Evolutionary conservation across 2,329 filamentous ascomycete genomes (phyloP).

Genomic region (Hypoxylon sp.): DNA sequence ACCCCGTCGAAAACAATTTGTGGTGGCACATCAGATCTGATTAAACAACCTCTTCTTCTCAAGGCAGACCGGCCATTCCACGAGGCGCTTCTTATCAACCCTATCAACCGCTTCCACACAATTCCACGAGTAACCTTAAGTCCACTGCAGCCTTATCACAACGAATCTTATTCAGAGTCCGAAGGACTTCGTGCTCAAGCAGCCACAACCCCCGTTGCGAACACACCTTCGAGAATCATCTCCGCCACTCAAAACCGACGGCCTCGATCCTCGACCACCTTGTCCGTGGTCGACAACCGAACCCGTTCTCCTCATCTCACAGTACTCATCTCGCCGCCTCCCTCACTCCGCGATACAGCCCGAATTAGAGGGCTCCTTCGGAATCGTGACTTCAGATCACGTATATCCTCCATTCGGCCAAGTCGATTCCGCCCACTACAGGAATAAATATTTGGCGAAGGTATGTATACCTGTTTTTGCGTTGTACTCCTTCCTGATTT

Average conservation of each 20-base stretch:
- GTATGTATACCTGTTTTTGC: conserved; percentile 17
- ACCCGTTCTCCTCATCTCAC: conserved; percentile 6
- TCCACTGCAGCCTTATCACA: conserved; percentile 22
- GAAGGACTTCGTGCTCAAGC: conserved; percentile 15
- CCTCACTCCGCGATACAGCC: not conserved
- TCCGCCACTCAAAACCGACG: conserved; percentile 1
- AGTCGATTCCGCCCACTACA: not conserved
- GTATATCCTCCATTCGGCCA: conserved; percentile 16
- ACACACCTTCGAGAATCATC: conserved; percentile 11
- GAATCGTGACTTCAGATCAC: conserved; percentile 14
- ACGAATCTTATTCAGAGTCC: conserved; percentile 20
- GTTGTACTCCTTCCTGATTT: not conserved
- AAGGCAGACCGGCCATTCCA: conserved; percentile 10
- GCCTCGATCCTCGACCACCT: conserved; percentile 14
- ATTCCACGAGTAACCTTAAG: conserved; percentile 15
- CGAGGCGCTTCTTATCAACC: conserved; percentile 19
- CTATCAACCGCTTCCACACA: conserved; percentile 6
- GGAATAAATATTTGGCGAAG: conserved; percentile 22
- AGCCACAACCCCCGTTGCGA: conserved; percentile 19
- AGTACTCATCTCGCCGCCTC: not conserved
- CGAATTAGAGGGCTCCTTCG: conserved; percentile 4
- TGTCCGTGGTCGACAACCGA: conserved; percentile 3
- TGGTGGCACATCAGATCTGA: conserved; percentile 32
- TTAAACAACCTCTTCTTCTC: conserved; percentile 29
- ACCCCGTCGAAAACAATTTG: conserved; percentile 35